Evolutionary conservation across 768 basidiomycete genomes (phyloP), one percentile per base, ranked within the genome.

Genomic region (Rickenella mellea): DNA sequence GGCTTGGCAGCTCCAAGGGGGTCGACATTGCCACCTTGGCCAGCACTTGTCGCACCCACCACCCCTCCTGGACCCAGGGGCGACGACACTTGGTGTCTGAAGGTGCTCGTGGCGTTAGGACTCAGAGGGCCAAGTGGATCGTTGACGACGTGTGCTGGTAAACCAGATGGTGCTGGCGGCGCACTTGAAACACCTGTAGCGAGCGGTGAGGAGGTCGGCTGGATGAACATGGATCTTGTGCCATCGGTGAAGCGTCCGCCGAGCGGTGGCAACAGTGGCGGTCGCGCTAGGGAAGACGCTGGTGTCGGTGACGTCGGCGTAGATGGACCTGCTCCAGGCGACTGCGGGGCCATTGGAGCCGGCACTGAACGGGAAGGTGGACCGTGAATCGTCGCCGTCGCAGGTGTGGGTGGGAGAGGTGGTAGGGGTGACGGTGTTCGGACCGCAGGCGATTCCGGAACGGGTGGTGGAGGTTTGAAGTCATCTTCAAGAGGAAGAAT

Each of bases 211-310:
- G 70, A 56, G 7, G 68, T 56, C 17, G 75, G 58, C 42, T 75
- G 73, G 49, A 86, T 69, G 48, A 85, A 84, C 84, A 86, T 85
- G 6, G 87, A 89, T 59, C 78, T 77, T 6, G 85, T 78, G 26
- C 84, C 83, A 53, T 88, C 84, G 19, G 73, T 70, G 41, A 83
- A 73, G 6, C 75, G 76, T 21, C 79, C 79, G 37, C 78, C 76
- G 14, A 79, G 70, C 10, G 75, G 76, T 5, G 79, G 73, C n/a
- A n/a, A n/a, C n/a, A 10, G 63, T 72, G 44, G 68, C 57, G 15
- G 50, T 48, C 32, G 33, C 9, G 19, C 33, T 36, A 37, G 51
- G 15, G 42, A 51, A n/a, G n/a, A n/a, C n/a, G n/a, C n/a, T n/a
- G n/a, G n/a, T n/a, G n/a, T n/a, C n/a, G 54, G 49, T 5, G 63